Percentiles rank a stretch among this genome's conserved stretches.
These are phyloP conservation scores for Hygrophila difformis DNA, from an alignment of 257 asterid genomes.

Conservation along the genomic window DNA sequence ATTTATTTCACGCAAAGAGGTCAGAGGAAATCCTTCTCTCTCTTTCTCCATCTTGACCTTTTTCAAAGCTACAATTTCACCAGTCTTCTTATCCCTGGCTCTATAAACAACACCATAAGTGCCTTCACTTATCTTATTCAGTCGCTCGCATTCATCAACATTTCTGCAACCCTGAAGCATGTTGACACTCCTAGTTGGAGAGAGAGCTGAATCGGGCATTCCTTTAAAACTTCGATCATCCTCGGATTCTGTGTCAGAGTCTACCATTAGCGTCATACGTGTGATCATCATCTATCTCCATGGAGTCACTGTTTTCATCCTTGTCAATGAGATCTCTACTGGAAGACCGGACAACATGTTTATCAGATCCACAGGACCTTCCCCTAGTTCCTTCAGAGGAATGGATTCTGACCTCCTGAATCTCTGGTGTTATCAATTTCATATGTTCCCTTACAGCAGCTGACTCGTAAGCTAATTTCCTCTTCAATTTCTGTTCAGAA, in stretches of 20 bases:
- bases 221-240: slow-evolving; percentile 37
- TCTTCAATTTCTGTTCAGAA: slow-evolving; percentile 30
- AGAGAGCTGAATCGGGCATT: slow-evolving; percentile 35
- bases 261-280: slow-evolving; percentile 32
- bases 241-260: slow-evolving; percentile 44
- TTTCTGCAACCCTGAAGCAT: slow-evolving; percentile 94
- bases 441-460: slow-evolving; percentile 32
- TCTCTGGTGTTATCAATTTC: slow-evolving; percentile 48
- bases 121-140: slow-evolving; percentile 89
- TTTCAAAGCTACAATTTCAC: slow-evolving; percentile 90
- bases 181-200: slow-evolving; percentile 54
- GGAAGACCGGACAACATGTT: slow-evolving; percentile 54
- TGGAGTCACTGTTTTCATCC: too few species aligned
- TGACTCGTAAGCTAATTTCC: slow-evolving; percentile 29
- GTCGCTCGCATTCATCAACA: slow-evolving; percentile 84
- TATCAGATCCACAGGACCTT: slow-evolving; percentile 58
- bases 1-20: slow-evolving; percentile 84
- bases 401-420: slow-evolving; percentile 46
- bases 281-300: slow-evolving; percentile 44
- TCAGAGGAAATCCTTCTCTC: slow-evolving; percentile 92
- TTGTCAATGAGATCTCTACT: slow-evolving; percentile 57
- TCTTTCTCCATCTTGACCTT: slow-evolving; percentile 97
- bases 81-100: slow-evolving; percentile 83
- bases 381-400: slow-evolving; percentile 41
- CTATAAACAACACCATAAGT: slow-evolving; percentile 89